A percentile compares a stretch with the other conserved stretches of the same genome.
Conservation (phyloP, 345 rosid genomes). For the Physaria fendleri region DNA sequence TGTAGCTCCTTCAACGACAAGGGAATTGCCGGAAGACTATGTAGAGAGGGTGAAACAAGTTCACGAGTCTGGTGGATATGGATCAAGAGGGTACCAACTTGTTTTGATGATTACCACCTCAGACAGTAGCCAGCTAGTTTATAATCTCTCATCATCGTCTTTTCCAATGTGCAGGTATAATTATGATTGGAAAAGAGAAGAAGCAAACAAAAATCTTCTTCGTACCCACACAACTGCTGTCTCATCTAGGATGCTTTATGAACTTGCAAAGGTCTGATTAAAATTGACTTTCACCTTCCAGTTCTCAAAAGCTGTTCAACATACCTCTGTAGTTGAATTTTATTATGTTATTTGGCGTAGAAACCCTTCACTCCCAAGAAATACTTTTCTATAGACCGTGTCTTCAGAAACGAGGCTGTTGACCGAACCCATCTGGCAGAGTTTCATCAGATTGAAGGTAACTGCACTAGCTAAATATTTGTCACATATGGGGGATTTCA, state of each 20-base stretch:
- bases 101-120: not conserved
- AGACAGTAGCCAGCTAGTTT: not conserved
- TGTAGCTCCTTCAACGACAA: slow-evolving; percentile 80
- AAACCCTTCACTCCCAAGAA: slow-evolving; percentile 69
- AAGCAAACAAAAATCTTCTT: slow-evolving; percentile 88
- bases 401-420: slow-evolving; percentile 98
- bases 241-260: slow-evolving; percentile 87
- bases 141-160: not conserved
- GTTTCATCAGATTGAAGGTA: slow-evolving; percentile 98
- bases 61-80: slow-evolving; percentile 89
- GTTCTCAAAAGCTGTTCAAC: not conserved
- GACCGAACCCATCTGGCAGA: slow-evolving; percentile 95
- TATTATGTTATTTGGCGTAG: slow-evolving; percentile 24
- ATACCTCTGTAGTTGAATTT: not conserved
- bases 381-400: slow-evolving; percentile 93
- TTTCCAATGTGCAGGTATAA: slow-evolving; percentile 43
- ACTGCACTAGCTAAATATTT: not conserved
- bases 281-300: not conserved
- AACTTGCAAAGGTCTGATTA: slow-evolving; percentile 63
- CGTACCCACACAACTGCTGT: slow-evolving; percentile 96
- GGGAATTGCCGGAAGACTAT: slow-evolving; percentile 74
- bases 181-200: slow-evolving; percentile 95
- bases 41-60: slow-evolving; percentile 69
- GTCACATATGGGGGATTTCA: not conserved
- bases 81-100: slow-evolving; percentile 67